Conservation (phyloP, 1,284 basidiomycete genomes). For the Xanthoconium separans region DNA sequence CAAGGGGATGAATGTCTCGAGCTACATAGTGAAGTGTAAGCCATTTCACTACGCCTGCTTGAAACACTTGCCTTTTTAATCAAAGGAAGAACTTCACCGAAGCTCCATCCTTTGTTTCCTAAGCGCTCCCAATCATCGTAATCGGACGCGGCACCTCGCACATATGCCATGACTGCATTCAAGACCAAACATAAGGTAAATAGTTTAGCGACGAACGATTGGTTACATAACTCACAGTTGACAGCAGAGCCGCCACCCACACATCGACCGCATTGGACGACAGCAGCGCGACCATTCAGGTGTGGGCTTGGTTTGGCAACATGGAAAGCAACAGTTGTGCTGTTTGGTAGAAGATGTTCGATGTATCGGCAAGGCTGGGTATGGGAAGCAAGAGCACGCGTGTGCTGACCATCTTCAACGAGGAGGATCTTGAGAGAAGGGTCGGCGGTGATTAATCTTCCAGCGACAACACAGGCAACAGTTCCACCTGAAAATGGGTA, state of each 20-base stretch:
- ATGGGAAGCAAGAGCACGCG: conserved; percentile 40
- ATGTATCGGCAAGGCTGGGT: conserved; percentile 50
- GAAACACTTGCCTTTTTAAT: conserved; percentile 43
- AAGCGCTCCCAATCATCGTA: conserved; percentile 56
- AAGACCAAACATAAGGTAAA: background rate
- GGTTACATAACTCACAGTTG: conserved; percentile 43
- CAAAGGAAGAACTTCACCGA: conserved; percentile 43
- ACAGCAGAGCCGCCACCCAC: conserved; percentile 63
- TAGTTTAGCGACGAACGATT: background rate
- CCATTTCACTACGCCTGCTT: background rate
- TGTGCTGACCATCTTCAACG: conserved; percentile 11
- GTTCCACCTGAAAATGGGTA: conserved; percentile 15
- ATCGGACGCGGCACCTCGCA: conserved; percentile 53
- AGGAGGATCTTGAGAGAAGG: conserved; percentile 22
- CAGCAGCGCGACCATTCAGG: conserved; percentile 43
- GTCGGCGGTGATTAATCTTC: conserved; percentile 13
- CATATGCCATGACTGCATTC: conserved; percentile 49
- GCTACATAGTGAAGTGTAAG: conserved; percentile 28
- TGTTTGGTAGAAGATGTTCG: conserved; percentile 37
- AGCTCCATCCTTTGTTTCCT: conserved; percentile 56
- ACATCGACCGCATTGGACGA: conserved; percentile 45
- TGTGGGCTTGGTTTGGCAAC: conserved; percentile 41
- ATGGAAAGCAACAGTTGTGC: conserved; percentile 44
- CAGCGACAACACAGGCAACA: conserved; percentile 18
- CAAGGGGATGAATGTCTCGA: conserved; percentile 48